Conservation (phyloP, 371 early-diverging fungal genomes). For the Sporodiniella umbellata region DNA sequence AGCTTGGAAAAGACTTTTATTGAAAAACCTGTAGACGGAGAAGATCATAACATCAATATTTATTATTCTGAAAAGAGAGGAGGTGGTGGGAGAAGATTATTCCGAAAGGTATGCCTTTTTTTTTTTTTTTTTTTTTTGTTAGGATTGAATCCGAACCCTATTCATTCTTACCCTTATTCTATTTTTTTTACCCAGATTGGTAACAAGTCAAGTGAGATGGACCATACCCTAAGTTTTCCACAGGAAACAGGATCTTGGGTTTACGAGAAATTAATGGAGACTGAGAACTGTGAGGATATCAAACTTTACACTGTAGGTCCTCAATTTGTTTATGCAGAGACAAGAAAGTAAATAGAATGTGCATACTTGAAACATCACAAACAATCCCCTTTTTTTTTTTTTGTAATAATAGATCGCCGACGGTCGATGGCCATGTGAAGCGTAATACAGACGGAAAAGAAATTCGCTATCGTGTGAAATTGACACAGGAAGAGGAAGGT, state of each 20-base stretch:
- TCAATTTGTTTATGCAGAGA: constrained; percentile 93
- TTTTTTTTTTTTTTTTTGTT: no score
- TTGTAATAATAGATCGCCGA: constrained; percentile 84
- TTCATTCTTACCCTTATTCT: no score
- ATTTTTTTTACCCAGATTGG: constrained; percentile 60
- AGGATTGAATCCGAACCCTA: neutral
- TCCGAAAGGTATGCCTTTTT: constrained; percentile 78
- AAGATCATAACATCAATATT: constrained; percentile 97
- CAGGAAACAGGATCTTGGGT: constrained; percentile 85
- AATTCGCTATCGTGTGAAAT: constrained; percentile 84
- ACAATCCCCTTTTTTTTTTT: no score
- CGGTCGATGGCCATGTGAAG: constrained; percentile 95
- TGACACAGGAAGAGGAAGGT: constrained; percentile 79
- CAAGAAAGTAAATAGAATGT: constrained; percentile 77
- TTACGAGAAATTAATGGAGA: constrained; percentile 94
- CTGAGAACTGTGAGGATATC: constrained; percentile 94
- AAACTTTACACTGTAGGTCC: constrained; percentile 96
- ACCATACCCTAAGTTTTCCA: constrained; percentile 62
- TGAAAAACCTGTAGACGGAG: constrained; percentile 96
- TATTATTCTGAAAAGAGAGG: constrained; percentile 84
- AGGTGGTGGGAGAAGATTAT: constrained; percentile 91
- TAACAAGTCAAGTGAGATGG: constrained; percentile 94
- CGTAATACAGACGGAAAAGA: constrained; percentile 98
- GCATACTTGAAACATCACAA: neutral
- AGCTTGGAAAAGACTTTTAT: constrained; percentile 92